These are phyloP conservation scores for Mycena pura DNA, from an alignment of 768 basidiomycete species.

Conservation along the genomic window DNA sequence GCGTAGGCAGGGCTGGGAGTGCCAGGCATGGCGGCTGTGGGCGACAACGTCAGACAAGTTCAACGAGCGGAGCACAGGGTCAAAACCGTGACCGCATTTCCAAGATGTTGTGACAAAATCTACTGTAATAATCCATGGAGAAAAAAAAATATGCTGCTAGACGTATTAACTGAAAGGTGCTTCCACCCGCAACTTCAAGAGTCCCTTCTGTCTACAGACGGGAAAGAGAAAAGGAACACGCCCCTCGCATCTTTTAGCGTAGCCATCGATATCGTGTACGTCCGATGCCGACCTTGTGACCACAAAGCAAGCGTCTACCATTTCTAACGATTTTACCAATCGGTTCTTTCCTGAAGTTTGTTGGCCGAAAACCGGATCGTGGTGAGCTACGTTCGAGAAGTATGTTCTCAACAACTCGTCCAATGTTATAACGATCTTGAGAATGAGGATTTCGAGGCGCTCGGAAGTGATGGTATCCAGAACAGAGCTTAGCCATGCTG, in stretches of 20 bases:
- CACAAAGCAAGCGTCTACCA: not conserved
- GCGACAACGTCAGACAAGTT: conserved; percentile 8
- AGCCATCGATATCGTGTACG: no score
- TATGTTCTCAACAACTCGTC: not conserved
- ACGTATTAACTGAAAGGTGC: no score
- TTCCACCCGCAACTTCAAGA: not conserved
- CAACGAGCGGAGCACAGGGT: not conserved
- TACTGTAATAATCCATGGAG: no score
- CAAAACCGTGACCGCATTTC: no score
- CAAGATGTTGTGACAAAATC: no score
- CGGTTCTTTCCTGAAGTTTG: not conserved
- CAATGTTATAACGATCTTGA: not conserved
- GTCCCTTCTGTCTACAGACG: not conserved
- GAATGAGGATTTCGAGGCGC: not conserved
- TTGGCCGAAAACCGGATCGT: not conserved
- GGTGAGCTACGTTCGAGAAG: not conserved
- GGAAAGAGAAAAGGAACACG: not conserved
- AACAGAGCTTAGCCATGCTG: not conserved
- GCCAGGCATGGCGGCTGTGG: conserved; percentile 20
- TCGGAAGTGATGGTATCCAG: not conserved
- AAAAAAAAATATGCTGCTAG: no score
- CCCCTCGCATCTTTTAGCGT: no score
- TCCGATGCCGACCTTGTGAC: not conserved
- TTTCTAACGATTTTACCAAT: not conserved
- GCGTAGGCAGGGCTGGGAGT: conserved; percentile 46